Evolutionary conservation across 2,329 filamentous ascomycete genomes (phyloP), one percentile per base, ranked within the genome.

Genomic region (Pseudogymnoascus sp.): DNA sequence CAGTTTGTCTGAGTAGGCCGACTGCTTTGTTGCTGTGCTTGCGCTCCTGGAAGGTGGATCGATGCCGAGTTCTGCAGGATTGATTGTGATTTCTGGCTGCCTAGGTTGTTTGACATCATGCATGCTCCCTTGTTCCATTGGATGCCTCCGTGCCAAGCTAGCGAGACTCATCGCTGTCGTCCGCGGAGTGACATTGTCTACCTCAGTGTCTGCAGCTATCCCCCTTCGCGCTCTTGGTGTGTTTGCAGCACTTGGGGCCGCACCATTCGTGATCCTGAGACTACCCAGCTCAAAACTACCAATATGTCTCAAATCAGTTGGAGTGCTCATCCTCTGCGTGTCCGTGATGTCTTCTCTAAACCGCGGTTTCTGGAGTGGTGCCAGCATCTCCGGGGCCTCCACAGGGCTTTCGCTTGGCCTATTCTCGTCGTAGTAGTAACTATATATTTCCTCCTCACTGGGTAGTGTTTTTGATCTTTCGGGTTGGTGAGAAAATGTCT

Each of bases 241-340:
- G 19, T 43, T 43, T 22, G 50, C 50, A n/a, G 50, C 26, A 12
- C 7, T 56, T 2, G 85, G 85, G 63, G 74, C 78, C 2, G 77
- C 75, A 12, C 84, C 85, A 71, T 88, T 88, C 22, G 78, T 86
- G 63, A 88, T 87, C 37, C 83, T 81, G 60, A 88, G 69, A 1
- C 84, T 84, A 2, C 86, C 86, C 61, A 86, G 80, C 70, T 85
- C 85, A 70, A 86, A 87, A 10, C 79, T 82, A 2, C 85, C 85
- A 33, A 84, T 80, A 53, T 86, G 83, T 64, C 78, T 78, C 28
- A 77, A 72, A 24, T 86, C 84, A 41, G 75, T 80, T 0, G 85
- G 81, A 1, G 82, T 84, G 50, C 31, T 56, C 26, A 56, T 33
- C 50, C 50, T 56, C 50, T 63, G 69, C 66, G 14, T 69, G 68